Evolutionary conservation across 2,329 filamentous ascomycete genomes (phyloP), one percentile per base, ranked within the genome.

Genomic region (Hymenoscyphus occultus): DNA sequence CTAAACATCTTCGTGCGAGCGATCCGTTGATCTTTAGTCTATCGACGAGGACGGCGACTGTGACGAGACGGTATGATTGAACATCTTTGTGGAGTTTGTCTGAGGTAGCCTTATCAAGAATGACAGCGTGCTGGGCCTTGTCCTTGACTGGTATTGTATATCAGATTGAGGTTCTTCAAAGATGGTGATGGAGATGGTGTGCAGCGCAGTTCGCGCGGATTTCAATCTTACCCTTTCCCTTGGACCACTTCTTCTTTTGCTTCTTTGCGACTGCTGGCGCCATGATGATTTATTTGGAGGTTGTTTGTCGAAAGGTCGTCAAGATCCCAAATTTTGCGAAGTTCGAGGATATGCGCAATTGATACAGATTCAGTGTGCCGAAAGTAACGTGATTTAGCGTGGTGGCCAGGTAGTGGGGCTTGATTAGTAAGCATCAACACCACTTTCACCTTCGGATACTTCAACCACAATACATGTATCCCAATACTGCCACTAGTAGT

Each of bases 61-160:
- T 98, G 84, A 99, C 93, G 82, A 99, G 93, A 80, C 95, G 93
- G 91, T 98, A 99, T 72, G 95, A 97, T 84, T 98, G 95, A 77
- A 99, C 96, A 88, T 99, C 95, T 88, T 99, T 99, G 88, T 97
- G 91, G 82, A 99, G 93, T 87, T 96, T 97, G 84, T 99, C 95
- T 75, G 90, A 91, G 79, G 90, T 97, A 83, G 86, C 80, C 90
- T 99, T 99, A 87, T 99, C 95, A 84, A 99, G 92, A 80, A 98
- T 87, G 83, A 99, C 95, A 82, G 91, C 92, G 89, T 99, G 95
- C 83, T 98, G 91, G 84, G 95, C 94, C 93, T 99, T 99, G 89
- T 99, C 95, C 95, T 99, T 99, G 87, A 99, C 95, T 93, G 45
- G 14, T 51, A 12, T 13, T 51, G 19, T 6, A 51, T 51, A 51